A percentile compares a stretch with the other conserved stretches of the same genome.
phyloP scores from a whole-genome alignment of 1,284 basidiomycete genomes.

The Ganoderma boninense region DNA sequence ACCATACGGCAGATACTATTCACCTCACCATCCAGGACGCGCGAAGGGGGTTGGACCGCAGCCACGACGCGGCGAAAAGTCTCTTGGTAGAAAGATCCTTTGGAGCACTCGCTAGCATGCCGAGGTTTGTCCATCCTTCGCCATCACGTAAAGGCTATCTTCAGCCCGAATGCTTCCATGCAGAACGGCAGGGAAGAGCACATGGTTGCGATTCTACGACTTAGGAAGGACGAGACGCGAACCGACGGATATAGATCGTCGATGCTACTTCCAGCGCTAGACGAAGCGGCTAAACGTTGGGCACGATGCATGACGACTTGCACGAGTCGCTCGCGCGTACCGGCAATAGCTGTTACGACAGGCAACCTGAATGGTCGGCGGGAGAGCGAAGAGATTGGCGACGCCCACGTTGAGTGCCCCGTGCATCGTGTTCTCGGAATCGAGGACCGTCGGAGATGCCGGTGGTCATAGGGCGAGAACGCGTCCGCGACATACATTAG shows the following conservation, averaged over 20 bases:
- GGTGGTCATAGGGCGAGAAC: conserved; percentile 4
- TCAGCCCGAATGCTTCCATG: not conserved
- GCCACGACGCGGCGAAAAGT: not conserved
- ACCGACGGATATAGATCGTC: conserved; percentile 16
- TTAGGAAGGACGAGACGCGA: not conserved
- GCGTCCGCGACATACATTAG: not conserved
- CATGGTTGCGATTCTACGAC: conserved; percentile 2
- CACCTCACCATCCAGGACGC: not conserved
- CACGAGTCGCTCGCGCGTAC: not conserved
- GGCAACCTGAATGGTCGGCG: not conserved
- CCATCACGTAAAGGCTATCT: not conserved
- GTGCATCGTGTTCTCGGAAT: not conserved
- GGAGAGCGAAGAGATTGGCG: conserved; percentile 6
- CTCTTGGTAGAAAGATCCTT: conserved; percentile 13
- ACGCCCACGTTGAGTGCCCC: conserved; percentile 12
- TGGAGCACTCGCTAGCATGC: conserved; percentile 12
- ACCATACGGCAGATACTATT: not conserved
- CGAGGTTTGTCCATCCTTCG: conserved; percentile 22
- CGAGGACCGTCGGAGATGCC: conserved; percentile 1
- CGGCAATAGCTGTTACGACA: not conserved
- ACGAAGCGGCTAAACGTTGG: not conserved
- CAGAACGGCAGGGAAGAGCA: conserved; percentile 1
- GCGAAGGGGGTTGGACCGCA: not conserved
- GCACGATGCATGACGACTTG: not conserved
- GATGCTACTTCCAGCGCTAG: conserved; percentile 2